Evolutionary conservation across 2,329 filamentous ascomycete species (phyloP), one percentile per base, ranked within the genome.

Genomic region (Emmonsiellopsis sp.): DNA sequence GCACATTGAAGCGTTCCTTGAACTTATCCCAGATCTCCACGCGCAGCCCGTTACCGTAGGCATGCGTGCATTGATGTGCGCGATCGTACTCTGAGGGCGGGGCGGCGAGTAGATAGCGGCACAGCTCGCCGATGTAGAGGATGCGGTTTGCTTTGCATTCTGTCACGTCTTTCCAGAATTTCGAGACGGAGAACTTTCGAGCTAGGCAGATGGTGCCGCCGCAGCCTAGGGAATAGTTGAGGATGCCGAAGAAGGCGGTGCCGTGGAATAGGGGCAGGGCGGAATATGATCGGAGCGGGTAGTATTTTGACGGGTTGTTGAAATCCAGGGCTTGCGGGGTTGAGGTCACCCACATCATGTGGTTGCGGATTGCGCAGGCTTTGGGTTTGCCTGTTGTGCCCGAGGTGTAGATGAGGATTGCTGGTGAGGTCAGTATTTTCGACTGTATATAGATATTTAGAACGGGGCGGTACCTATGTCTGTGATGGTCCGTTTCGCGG

Each of bases 1-100:
- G 66, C 1, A 77, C 67, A 0, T 62, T 65, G 57, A 75, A 76
- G 2, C 73, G 65, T 16, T 67, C 57, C 35, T 68, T 69, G 62
- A 77, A 77, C 37, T 66, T 70, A 46, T 74, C 69, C 75, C 75
- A 78, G 43, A 77, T 74, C 51, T 78, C 75, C 0, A 64, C 67
- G 1, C 73, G 67, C 8, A 79, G 59, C 0, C 76, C 76, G 50
- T 78, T 79, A 0, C 76, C 76, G n/a, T 61, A 60, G 2, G 72
- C 74, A 1, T 73, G 68, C 20, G 72, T 73, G 54, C 73, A 73
- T 3, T 66, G 62, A 58, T 79, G 76, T 16, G 67, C 62, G 10
- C 63, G 63, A 56, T 78, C 76, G 30, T 74, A 74, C 0, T 71
- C 71, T 0, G 71, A 71, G 0, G 73, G 68, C 0, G 74, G 70